phyloP scores from a whole-genome alignment of 306 rosid species.

The Quercus agrifolia region DNA sequence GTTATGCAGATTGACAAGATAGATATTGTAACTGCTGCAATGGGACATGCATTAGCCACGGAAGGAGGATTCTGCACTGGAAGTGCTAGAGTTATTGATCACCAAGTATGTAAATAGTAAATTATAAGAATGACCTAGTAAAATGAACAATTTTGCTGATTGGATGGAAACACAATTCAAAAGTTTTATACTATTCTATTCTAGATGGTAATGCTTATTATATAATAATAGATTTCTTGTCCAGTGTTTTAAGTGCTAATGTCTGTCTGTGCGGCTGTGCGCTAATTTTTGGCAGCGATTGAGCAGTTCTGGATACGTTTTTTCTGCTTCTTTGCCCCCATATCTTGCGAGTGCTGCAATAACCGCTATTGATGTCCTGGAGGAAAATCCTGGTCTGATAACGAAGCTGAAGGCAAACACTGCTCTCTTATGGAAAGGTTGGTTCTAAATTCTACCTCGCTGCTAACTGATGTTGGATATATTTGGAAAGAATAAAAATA shows the following conservation, averaged over 20 bases:
- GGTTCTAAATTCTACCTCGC: slow-evolving; percentile 29
- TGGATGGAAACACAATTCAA: background rate
- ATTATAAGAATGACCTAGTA: slow-evolving; percentile 12
- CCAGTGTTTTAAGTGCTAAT: slow-evolving; percentile 22
- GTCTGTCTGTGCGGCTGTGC: background rate
- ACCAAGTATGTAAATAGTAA: slow-evolving; percentile 64
- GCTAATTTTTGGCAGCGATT: slow-evolving; percentile 62
- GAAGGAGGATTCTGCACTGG: slow-evolving; percentile 99
- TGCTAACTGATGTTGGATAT: background rate
- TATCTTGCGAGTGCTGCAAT: slow-evolving; percentile 94
- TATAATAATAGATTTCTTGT: slow-evolving; percentile 16
- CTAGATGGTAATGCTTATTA: slow-evolving; percentile 14
- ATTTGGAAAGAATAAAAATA: background rate
- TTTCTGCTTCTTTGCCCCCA: slow-evolving; percentile 99
- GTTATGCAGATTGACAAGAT: slow-evolving; percentile 73
- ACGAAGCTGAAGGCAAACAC: slow-evolving; percentile 68
- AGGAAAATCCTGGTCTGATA: slow-evolving; percentile 72
- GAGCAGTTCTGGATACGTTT: slow-evolving; percentile 96
- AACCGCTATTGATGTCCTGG: slow-evolving; percentile 78
- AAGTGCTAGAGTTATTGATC: slow-evolving; percentile 88
- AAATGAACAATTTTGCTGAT: background rate
- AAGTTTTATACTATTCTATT: background rate
- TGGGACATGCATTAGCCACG: slow-evolving; percentile 96
- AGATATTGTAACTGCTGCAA: slow-evolving; percentile 91
- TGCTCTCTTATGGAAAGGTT: slow-evolving; percentile 67